phyloP scores from a whole-genome alignment of 169 alveolate genomes.

The Eimeria maxima region DNA sequence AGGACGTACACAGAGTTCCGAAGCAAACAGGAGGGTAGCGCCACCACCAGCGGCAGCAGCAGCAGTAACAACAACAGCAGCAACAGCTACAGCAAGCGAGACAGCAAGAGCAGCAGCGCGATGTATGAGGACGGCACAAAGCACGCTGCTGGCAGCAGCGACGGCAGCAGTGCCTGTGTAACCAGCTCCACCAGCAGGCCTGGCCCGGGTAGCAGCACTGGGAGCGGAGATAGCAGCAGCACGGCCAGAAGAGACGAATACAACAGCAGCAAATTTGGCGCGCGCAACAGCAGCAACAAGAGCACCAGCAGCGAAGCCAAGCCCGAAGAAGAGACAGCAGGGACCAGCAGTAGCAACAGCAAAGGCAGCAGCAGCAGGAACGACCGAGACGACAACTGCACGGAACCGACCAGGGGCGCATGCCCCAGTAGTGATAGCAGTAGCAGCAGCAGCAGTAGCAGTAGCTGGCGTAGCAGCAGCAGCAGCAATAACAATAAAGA shows the following conservation, averaged over 20 bases:
- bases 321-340: no score
- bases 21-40: background rate
- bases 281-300: background rate
- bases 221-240: background rate
- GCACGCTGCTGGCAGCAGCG: background rate
- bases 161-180: background rate
- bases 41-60: constrained; percentile 23
- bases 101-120: background rate
- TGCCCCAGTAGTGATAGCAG: background rate
- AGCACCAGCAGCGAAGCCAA: background rate
- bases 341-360: constrained; percentile 1
- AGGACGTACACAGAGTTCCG: background rate
- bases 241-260: background rate
- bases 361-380: constrained; percentile 16
- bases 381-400: background rate
- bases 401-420: background rate
- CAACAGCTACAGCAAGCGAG: background rate
- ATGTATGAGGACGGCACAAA: background rate
- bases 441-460: background rate
- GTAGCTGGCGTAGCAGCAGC: background rate
- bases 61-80: background rate
- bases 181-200: background rate
- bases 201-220: background rate
- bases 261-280: background rate
- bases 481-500: background rate